phyloP scores from a whole-genome alignment of 148 eudicot genomes.

The Talinum fruticosum region DNA sequence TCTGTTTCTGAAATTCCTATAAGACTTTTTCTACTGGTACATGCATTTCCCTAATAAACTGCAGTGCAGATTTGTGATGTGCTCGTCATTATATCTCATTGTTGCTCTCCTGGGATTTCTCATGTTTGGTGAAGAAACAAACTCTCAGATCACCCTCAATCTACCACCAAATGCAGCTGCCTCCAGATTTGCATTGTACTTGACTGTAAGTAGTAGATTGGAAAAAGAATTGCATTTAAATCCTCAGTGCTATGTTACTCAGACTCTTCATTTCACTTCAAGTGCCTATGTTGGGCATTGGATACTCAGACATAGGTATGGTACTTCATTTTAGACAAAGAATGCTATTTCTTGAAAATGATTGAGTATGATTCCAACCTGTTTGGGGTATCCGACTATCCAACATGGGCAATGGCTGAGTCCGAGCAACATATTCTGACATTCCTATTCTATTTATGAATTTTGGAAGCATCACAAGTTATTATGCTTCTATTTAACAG shows the following conservation, averaged over 20 bases:
- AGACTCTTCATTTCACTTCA: too few relatives aligned
- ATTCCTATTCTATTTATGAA: background rate
- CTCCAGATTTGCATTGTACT: constrained; percentile 66
- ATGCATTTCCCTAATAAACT: background rate
- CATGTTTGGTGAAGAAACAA: constrained; percentile 76
- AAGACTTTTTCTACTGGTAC: background rate
- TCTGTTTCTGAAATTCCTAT: background rate
- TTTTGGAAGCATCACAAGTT: background rate
- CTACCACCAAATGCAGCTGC: constrained; percentile 52
- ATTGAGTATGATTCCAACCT: too few relatives aligned
- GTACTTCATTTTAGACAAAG: background rate
- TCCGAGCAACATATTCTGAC: background rate
- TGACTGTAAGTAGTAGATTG: constrained; percentile 51
- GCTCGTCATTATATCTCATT: constrained; percentile 52
- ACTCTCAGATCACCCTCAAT: constrained; percentile 77
- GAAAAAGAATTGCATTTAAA: background rate
- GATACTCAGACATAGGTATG: too few relatives aligned
- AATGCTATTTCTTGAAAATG: background rate
- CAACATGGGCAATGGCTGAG: background rate
- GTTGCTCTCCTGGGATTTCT: constrained; percentile 75
- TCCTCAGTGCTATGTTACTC: background rate
- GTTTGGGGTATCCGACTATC: too few relatives aligned
- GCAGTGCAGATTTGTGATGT: constrained; percentile 61
- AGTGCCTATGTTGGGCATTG: too few relatives aligned
- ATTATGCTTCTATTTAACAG: background rate